phyloP scores from a whole-genome alignment of 805 yeast genomes.

The Yamadazyma phyllophila region DNA sequence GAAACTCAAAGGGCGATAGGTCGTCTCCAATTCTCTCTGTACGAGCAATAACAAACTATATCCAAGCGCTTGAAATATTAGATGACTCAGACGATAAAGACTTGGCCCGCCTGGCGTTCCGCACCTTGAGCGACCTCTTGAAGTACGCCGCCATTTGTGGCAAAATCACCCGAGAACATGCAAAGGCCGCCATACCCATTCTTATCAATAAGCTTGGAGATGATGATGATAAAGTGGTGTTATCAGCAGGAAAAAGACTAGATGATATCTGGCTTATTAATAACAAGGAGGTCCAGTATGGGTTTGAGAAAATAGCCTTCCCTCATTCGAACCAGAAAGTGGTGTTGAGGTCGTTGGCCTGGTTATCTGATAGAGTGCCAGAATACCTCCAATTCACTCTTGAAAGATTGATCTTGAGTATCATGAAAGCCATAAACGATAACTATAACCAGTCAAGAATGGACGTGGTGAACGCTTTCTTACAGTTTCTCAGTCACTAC shows the following conservation, averaged over 20 bases:
- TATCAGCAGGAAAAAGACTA: conserved; percentile 6
- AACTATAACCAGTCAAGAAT: conserved; percentile 5
- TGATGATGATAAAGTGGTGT: not conserved
- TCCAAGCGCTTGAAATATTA: conserved; percentile 4
- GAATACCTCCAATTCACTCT: conserved; percentile 4
- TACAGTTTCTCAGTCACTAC: conserved; percentile 2
- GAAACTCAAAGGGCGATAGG: conserved; percentile 1
- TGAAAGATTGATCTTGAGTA: conserved; percentile 3
- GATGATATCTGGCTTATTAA: conserved; percentile 8
- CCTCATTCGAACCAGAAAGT: conserved; percentile 4
- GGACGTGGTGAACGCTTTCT: conserved; percentile 6
- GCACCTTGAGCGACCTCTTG: conserved; percentile 6
- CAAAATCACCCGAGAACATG: conserved; percentile 5
- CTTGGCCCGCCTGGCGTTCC: not conserved
- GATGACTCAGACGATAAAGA: conserved; percentile 1
- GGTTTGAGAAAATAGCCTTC: conserved; percentile 3
- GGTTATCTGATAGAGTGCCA: conserved; percentile 4
- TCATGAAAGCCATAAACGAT: conserved; percentile 1
- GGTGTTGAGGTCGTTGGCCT: conserved; percentile 1
- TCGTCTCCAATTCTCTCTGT: not conserved
- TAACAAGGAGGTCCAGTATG: conserved; percentile 2
- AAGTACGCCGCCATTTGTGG: conserved; percentile 7
- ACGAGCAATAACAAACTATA: conserved; percentile 5
- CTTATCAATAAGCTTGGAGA: conserved; percentile 7
- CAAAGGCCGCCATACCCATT: conserved; percentile 4